phyloP scores from a whole-genome alignment of 495 filamentous ascomycete species.

The Neurospora sp. region DNA sequence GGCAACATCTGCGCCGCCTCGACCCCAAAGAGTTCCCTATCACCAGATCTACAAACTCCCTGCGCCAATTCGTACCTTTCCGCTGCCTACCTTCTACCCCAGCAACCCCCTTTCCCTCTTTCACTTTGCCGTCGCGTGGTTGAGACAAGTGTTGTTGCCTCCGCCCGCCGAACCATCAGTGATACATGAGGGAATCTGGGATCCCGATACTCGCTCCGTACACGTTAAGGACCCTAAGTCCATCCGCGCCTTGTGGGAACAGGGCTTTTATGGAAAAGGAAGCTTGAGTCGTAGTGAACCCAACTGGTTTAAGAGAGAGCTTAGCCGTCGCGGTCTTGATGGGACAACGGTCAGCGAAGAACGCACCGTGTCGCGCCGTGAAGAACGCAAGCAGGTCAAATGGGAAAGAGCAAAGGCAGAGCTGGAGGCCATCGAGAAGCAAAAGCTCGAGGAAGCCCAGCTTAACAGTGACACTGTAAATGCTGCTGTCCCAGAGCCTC shows the following conservation, averaged over 20 bases:
- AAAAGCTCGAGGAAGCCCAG: slow-evolving; percentile 51
- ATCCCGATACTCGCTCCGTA: slow-evolving; percentile 65
- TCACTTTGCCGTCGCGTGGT: slow-evolving; percentile 63
- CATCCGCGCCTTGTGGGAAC: slow-evolving; percentile 79
- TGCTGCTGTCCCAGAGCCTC: slow-evolving; percentile 3
- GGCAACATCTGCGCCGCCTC: slow-evolving; percentile 9
- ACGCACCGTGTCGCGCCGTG: slow-evolving; percentile 61
- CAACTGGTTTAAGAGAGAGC: slow-evolving; percentile 79
- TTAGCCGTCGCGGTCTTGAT: slow-evolving; percentile 54
- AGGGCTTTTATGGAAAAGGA: slow-evolving; percentile 94
- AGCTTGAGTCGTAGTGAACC: slow-evolving; percentile 88
- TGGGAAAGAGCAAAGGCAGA: slow-evolving; percentile 81
- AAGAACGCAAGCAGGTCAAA: slow-evolving; percentile 76
- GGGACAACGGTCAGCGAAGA: slow-evolving; percentile 56
- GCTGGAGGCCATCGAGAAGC: slow-evolving; percentile 65
- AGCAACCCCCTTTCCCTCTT: slow-evolving; percentile 86
- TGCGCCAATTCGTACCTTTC: slow-evolving; percentile 67
- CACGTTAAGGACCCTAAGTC: slow-evolving; percentile 70
- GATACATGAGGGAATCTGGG: slow-evolving; percentile 65
- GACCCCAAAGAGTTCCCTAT: slow-evolving; percentile 29
- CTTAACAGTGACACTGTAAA: slow-evolving; percentile 4
- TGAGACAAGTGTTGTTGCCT: slow-evolving; percentile 59
- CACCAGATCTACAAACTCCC: slow-evolving; percentile 70
- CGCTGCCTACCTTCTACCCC: slow-evolving; percentile 77
- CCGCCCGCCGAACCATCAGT: slow-evolving; percentile 54